Percentiles rank a stretch among this genome's conserved stretches.
phyloP scores from a whole-genome alignment of 306 rosid genomes.

The Inga oerstediana region DNA sequence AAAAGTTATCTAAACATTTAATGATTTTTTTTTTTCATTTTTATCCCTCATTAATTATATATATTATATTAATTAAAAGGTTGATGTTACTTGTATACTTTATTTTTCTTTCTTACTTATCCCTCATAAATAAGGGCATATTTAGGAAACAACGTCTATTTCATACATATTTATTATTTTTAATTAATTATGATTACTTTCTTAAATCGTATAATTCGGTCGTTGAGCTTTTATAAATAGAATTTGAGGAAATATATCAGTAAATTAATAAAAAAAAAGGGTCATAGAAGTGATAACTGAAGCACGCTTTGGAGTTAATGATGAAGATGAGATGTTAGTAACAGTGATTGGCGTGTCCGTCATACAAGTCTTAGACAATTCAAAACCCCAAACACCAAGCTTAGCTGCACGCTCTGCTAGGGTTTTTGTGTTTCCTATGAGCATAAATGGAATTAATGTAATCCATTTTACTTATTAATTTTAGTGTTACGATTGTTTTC shows the following conservation, averaged over 20 bases:
- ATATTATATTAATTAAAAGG: too few species aligned
- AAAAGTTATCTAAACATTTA: too few species aligned
- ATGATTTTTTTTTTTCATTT: too few species aligned
- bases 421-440: constrained; percentile 47
- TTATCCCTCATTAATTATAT: too few species aligned
- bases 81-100: too few species aligned
- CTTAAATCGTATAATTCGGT: too few species aligned
- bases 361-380: constrained; percentile 37
- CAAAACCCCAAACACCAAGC: constrained; percentile 64
- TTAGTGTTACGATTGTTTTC: background rate
- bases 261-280: background rate
- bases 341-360: constrained; percentile 59
- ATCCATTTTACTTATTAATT: constrained; percentile 32
- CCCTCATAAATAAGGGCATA: too few species aligned
- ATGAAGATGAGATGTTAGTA: constrained; percentile 40
- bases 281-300: constrained; percentile 46
- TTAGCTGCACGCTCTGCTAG: constrained; percentile 61
- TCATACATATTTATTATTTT: too few species aligned
- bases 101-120: too few species aligned
- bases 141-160: accelerated
- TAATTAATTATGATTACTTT: too few species aligned
- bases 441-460: constrained; percentile 39
- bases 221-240: too few species aligned
- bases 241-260: too few species aligned
- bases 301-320: constrained; percentile 75